Evolutionary conservation across 257 asterid genomes (phyloP), one percentile per base, ranked within the genome.

Genomic region (Coffea eugenioides): DNA sequence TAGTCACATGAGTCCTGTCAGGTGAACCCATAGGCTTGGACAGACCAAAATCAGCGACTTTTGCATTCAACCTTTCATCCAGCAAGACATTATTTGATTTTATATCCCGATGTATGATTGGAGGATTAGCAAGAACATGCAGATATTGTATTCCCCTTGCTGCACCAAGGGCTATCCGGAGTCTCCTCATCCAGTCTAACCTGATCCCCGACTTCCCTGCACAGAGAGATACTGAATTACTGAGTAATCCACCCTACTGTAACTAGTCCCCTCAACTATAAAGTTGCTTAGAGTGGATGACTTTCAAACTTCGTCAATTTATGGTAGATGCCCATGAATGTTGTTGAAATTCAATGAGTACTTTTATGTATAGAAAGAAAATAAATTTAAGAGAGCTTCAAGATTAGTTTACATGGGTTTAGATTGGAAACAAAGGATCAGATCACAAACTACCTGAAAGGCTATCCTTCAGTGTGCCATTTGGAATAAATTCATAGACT

Each of bases 21-120:
- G 85, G 67, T 69, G 92, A 97, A 52, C 87, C 82, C 83, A 90
- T 79, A 15, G 83, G 94, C 88, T 92, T 94, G 39, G 98, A 95
- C 85, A 96, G 91, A 77, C 99, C 99, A 36, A 96, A 96, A 90
- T 94, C 98, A 5, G 98, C 96, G 57, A 94, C 98, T 91, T 94
- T 92, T 7, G 99, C 99, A 15, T 66, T 92, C 75, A 94, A 66
- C 25, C 90, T 89, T 31, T 91, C 91, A 62, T 96, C 99, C 64
- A 96, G 82, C 87, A 96, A 83, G 71, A 96, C 84, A 66, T 96
- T 96, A 80, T 85, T 92, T 20, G 99, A 87, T 76, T 96, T 96
- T 71, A 96, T 88, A 80, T 96, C 99, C 73, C 99, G 86, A 79
- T 96, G 99, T 76, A 96, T 94, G 87, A 94, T 92, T 57, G 97